Evolutionary conservation across 208 protist species (phyloP), one percentile per base, ranked within the genome.

Genomic region (Angomonas deanei): DNA sequence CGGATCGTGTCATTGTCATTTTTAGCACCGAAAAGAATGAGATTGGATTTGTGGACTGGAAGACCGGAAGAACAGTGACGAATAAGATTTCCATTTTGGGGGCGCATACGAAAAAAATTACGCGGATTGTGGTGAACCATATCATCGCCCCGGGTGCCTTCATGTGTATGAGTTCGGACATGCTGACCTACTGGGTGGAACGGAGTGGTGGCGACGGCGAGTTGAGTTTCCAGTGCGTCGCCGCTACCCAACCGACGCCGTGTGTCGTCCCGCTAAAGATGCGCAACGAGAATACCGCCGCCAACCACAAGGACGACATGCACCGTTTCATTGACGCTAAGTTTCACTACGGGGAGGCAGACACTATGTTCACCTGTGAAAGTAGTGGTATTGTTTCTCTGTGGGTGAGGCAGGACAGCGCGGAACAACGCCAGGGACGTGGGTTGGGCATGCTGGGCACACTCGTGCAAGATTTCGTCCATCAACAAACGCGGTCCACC

Each of bases 21-120:
- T 49, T 68, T 17, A 67, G 61, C 5, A 56, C 55, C n/a, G 47
- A 56, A 0, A 55, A 42, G 5, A 74, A 76, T 50, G 60, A 55
- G 3, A 36, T 86, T 3, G 27, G 66, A 13, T 80, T 84, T 33
- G 54, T 82, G 1, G 76, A 79, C 50, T 86, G 80, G 80, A 62
- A 74, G 31, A 74, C 67, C 0, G 72, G 72, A 0, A 56, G 48
- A n/a, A 31, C 74, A 8, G 32, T 82, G 56, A 69, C 82, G 55
- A 64, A 78, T 39, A 53, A 67, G 21, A 21, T 58, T 21, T 27
- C 52, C 2, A 32, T 6, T 10, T 34, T 33, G 26, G 24, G 46
- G 11, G 39, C 36, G 3, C 80, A 82, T 62, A 38, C 57, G 28
- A 59, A 61, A 24, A 62, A 70, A 1, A 74, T 84, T 28, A 32